Conservation (phyloP, 345 rosid species). For the Gossypium turneri region DNA sequence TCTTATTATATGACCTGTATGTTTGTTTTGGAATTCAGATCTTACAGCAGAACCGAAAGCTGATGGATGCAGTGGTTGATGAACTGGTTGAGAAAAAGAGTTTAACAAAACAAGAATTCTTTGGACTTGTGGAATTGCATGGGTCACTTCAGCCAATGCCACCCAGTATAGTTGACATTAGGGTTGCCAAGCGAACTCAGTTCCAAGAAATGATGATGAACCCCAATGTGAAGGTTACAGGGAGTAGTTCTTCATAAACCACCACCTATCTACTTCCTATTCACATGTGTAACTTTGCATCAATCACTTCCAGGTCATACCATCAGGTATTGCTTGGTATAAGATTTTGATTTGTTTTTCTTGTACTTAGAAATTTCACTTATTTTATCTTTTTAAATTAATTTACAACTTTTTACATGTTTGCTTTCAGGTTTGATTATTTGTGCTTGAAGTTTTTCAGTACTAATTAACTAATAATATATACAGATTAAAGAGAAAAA, state of each 20-base stretch:
- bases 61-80: slow-evolving; percentile 67
- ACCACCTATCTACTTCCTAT: neutral
- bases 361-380: too few species aligned
- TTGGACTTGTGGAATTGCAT: slow-evolving; percentile 58
- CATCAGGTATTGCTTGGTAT: neutral
- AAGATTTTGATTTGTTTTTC: neutral
- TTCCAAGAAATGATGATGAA: slow-evolving; percentile 46
- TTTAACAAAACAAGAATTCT: slow-evolving; percentile 70
- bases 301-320: neutral
- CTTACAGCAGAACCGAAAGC: slow-evolving; percentile 48
- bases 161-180: slow-evolving; percentile 59
- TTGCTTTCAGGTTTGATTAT: too few species aligned
- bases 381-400: neutral
- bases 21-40: slow-evolving; percentile 35
- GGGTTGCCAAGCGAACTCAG: slow-evolving; percentile 54
- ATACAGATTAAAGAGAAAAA: too few species aligned
- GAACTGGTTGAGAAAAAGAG: slow-evolving; percentile 69
- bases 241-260: slow-evolving; percentile 18
- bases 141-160: slow-evolving; percentile 57
- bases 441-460: too few species aligned
- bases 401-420: neutral
- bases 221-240: slow-evolving; percentile 23
- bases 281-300: neutral
- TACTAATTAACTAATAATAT: too few species aligned
- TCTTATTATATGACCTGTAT: neutral